These are phyloP conservation scores for Lodderomyces parapsilosis DNA, from an alignment of 1,139 yeast genomes.

Conservation along the genomic window DNA sequence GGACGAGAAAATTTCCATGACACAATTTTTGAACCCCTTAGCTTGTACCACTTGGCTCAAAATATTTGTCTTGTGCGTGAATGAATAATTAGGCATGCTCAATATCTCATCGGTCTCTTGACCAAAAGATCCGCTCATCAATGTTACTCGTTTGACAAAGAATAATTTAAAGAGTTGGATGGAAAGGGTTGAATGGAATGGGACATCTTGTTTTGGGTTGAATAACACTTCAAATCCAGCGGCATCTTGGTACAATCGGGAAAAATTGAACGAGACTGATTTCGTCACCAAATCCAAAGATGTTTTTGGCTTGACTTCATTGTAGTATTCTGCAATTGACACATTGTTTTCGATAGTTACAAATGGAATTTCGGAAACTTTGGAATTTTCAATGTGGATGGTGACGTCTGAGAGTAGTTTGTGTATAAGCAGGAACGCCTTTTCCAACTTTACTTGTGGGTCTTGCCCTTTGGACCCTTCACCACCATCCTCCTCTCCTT, in stretches of 20 bases:
- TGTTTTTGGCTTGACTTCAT: constrained; percentile 21
- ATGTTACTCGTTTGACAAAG: constrained; percentile 19
- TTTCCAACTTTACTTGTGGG: constrained; percentile 11
- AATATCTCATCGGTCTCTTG: constrained; percentile 39
- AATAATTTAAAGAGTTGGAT: constrained; percentile 41
- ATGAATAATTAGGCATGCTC: constrained; percentile 51
- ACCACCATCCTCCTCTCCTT: neutral
- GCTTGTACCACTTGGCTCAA: constrained; percentile 37
- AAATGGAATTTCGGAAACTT: constrained; percentile 36
- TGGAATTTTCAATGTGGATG: constrained; percentile 31
- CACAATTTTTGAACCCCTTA: constrained; percentile 37
- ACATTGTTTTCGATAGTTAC: constrained; percentile 27
- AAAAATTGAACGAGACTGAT: constrained; percentile 32
- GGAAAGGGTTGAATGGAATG: constrained; percentile 50
- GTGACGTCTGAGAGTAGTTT: constrained; percentile 20
- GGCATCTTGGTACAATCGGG: constrained; percentile 31
- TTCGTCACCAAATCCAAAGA: constrained; percentile 30
- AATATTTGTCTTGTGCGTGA: constrained; percentile 56
- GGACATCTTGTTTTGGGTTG: constrained; percentile 46
- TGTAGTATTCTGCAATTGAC: constrained; percentile 28
- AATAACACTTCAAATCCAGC: constrained; percentile 65
- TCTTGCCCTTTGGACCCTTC: neutral
- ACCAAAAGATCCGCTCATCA: constrained; percentile 15
- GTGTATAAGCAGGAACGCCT: constrained; percentile 11
- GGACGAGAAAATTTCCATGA: constrained; percentile 39